Evolutionary conservation across 768 basidiomycete species (phyloP).

Genomic region (Rhizopogon vesiculosus): DNA sequence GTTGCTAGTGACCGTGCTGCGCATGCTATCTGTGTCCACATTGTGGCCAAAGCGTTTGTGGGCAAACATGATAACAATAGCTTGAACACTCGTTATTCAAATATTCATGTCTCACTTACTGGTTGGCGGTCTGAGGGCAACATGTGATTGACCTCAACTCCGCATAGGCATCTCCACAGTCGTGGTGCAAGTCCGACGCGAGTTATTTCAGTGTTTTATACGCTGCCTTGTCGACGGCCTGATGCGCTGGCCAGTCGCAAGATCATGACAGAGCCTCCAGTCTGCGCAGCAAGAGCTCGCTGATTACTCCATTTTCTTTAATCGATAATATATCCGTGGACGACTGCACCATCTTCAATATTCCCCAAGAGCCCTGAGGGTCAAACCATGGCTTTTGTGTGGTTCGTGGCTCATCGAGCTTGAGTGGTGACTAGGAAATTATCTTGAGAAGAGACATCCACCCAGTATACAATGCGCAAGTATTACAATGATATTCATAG

Average conservation of each 20-base stretch:
- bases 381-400: too few species aligned
- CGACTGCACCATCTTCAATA: too few species aligned
- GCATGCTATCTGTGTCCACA: neutral
- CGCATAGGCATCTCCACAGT: neutral
- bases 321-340: too few species aligned
- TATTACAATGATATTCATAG: too few species aligned
- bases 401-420: too few species aligned
- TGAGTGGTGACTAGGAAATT: too few species aligned
- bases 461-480: too few species aligned
- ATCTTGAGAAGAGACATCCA: too few species aligned
- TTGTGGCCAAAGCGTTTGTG: neutral
- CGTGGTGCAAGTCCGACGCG: too few species aligned
- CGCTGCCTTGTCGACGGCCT: neutral
- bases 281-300: neutral
- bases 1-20: neutral
- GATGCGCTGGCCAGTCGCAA: too few species aligned
- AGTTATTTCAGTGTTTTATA: neutral
- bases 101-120: neutral
- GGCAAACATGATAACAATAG: neutral
- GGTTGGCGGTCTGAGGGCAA: neutral
- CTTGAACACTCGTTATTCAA: too few species aligned
- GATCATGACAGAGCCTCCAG: neutral
- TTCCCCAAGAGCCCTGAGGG: too few species aligned
- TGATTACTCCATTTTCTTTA: neutral
- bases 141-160: neutral